phyloP scores from a whole-genome alignment of 495 filamentous ascomycete genomes.

The Extremus antarcticus region DNA sequence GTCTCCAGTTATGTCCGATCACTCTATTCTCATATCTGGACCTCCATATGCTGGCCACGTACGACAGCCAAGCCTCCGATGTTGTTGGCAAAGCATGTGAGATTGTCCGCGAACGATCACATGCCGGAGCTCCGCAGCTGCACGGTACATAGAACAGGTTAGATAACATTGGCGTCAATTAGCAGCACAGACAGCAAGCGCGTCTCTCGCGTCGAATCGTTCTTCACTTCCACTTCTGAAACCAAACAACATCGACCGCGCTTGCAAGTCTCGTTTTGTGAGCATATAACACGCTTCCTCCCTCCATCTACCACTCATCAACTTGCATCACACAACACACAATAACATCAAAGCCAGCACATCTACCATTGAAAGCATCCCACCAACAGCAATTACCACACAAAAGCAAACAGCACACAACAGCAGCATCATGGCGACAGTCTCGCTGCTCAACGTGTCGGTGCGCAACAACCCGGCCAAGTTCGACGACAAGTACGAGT shows the following conservation, averaged over 20 bases:
- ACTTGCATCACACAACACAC: not conserved
- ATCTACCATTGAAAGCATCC: not conserved
- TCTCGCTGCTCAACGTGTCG: conserved; percentile 88
- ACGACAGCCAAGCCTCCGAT: too few relatives aligned
- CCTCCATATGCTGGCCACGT: too few relatives aligned
- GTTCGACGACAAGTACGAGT: conserved; percentile 80
- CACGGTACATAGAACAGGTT: too few relatives aligned
- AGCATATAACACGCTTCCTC: not conserved
- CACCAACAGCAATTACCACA: not conserved
- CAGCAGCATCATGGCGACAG: conserved; percentile 71
- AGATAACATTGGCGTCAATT: too few relatives aligned
- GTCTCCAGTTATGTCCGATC: not conserved
- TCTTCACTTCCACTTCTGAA: too few relatives aligned
- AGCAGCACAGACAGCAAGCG: too few relatives aligned
- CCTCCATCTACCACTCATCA: not conserved
- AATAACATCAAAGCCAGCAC: not conserved
- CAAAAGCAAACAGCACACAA: not conserved
- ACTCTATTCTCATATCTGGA: not conserved
- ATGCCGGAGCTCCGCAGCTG: too few relatives aligned
- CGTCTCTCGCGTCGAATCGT: not conserved
- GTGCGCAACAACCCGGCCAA: conserved; percentile 92
- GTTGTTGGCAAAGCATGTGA: not conserved
- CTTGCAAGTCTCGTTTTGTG: too few relatives aligned
- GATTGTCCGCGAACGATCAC: not conserved
- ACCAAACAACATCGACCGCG: too few relatives aligned